phyloP scores from a whole-genome alignment of 2,329 filamentous ascomycete genomes.

The Neonectria punicea region DNA sequence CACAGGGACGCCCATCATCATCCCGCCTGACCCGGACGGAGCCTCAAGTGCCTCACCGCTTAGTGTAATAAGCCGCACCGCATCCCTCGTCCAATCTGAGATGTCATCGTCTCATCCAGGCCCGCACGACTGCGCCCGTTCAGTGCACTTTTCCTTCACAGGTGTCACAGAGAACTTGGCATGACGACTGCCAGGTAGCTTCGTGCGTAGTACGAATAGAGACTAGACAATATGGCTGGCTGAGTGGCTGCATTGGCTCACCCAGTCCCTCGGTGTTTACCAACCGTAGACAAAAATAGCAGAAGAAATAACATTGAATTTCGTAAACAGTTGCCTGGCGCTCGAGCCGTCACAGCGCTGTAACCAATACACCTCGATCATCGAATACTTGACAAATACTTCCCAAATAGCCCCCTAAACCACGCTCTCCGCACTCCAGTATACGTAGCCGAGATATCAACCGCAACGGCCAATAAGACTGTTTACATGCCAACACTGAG shows the following conservation, averaged over 20 bases:
- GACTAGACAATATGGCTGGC: background rate
- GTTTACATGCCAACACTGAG: slow-evolving; percentile 39
- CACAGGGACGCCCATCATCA: slow-evolving; percentile 18
- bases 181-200: background rate
- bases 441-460: slow-evolving; percentile 34
- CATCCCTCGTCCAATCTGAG: slow-evolving; percentile 6
- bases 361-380: slow-evolving; percentile 16
- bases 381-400: slow-evolving; percentile 4
- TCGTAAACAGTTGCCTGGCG: slow-evolving; percentile 25
- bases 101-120: background rate
- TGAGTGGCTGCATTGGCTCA: slow-evolving; percentile 6
- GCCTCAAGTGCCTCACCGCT: slow-evolving; percentile 26
- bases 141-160: slow-evolving; percentile 4
- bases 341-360: slow-evolving; percentile 18
- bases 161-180: background rate
- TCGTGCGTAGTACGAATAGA: background rate
- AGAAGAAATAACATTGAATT: slow-evolving; percentile 12
- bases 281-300: background rate
- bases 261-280: background rate
- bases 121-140: background rate
- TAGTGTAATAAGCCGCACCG: slow-evolving; percentile 25
- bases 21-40: slow-evolving; percentile 24
- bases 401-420: slow-evolving; percentile 8
- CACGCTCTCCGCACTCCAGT: slow-evolving; percentile 22
- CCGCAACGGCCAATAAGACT: slow-evolving; percentile 17